Base-by-base conservation (phyloP, 768 basidiomycete genomes). In the Amanita polypyramis region DNA sequence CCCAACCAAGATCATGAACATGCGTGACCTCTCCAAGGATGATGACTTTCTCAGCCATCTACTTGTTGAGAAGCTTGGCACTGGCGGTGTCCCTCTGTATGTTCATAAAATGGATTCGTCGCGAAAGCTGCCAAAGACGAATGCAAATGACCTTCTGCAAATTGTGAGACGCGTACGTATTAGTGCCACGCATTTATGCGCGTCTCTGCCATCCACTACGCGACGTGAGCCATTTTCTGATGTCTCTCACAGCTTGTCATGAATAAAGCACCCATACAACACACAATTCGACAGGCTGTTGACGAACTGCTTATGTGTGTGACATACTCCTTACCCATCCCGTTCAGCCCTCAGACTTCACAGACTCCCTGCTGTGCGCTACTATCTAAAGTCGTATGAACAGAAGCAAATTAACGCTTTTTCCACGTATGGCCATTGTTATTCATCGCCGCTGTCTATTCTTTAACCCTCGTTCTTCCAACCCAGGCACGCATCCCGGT, bases 11-110 rank as follows among this genome's bases (percentile, higher is more conserved):
- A 82, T 86, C 56, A 91, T 91, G 87, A 86, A 87, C 69, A 84
- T 87, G 75, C 77, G 77, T 65, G 89, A 92, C 77, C 77, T 92
- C 52, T 85, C 88, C 58, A 81, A 79, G 64, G 89, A 92, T 67
- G 89, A 92, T 63, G 89, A 92, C 67, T 91, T 90, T 63, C 80
- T 92, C 62, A 85, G 83, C 59, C 85, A 91, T 68, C 74, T 92
- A 33, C 79, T 92, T 49, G 85, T 92, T 52, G 88, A 92, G 68
- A 90, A 90, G 57, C 77, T 92, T 29, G 88, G 89, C 37, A 87
- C 87, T 2, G 84, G 84, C 27, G 64, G 62, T 6, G 82, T 83
- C 6, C 88, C 89, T n/a, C 73, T 92, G 45, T 75, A 82, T 49
- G 89, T 92, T 11, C 88, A 92, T 70, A 91, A 89, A 65, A 92